Evolutionary conservation across 2,329 filamentous ascomycete genomes (phyloP), one percentile per base, ranked within the genome.

Genomic region (Aspergillus sp.): DNA sequence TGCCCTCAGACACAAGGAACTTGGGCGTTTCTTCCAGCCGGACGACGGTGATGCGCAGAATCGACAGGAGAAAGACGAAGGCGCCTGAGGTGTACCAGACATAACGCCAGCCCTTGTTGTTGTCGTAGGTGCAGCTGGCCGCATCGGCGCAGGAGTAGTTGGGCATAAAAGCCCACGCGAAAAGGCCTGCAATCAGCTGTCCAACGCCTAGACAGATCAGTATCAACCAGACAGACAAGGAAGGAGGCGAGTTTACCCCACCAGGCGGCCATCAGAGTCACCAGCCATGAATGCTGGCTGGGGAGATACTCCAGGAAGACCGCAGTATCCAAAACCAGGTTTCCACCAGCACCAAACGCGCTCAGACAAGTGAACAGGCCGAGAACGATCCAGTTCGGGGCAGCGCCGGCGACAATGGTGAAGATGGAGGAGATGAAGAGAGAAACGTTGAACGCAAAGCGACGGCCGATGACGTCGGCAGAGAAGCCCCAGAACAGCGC

Each of bases 261-360:
- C 87, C 89, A 93, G 4, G 91, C 82, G 2, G 89, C 91, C 14
- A 95, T 79, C 21, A 92, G 78, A 0, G 90, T 93, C n/a, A 93
- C 79, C 11, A 93, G 79, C 39, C 85, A 84, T 60, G 85, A 86
- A 17, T 85, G 87, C 0, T 85, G 83, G 57, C 87, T 85, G 0
- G 91, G 91, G 0, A 95, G 76, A 64, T 93, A 93, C 68, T 96
- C 91, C 41, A 95, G 81, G 70, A 95, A 95, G 5, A 95, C 77
- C 0, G 90, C 89, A n/a, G 89, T 89, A 70, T 93, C 90, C 0
- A 93, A 87, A 1, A 88, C 88, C 17, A 93, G 76, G 67, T 91
- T 93, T 2, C 90, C 90, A 19, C 87, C 88, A 4, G 89, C 86
- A 80, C 33, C 78, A 69, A 57, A 65, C 27, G 63, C 64, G 14